These are phyloP conservation scores for Pestalotiopsis sp. DNA, from an alignment of 2,329 filamentous ascomycete species.

Conservation along the genomic window DNA sequence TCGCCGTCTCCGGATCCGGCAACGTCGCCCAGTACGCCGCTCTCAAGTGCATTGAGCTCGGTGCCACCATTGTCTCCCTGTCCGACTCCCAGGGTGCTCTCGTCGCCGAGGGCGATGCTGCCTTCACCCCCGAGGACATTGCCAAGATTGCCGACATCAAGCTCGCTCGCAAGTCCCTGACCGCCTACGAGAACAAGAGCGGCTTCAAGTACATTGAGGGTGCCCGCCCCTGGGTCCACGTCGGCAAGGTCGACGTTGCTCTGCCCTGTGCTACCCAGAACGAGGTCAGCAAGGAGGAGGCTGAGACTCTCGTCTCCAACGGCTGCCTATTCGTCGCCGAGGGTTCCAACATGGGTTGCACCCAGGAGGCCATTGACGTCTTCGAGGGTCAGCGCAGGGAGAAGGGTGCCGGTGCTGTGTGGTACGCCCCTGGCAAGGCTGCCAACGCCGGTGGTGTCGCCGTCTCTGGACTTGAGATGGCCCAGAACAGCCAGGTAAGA, in stretches of 20 bases:
- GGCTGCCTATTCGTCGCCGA: constrained; percentile 89
- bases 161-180: constrained; percentile 81
- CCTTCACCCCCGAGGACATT: constrained; percentile 81
- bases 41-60: constrained; percentile 94
- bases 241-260: constrained; percentile 86
- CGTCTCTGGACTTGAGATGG: constrained; percentile 98
- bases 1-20: constrained; percentile 93
- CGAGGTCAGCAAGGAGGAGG: constrained; percentile 92
- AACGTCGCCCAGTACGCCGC: constrained; percentile 98
- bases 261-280: constrained; percentile 96
- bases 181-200: constrained; percentile 64
- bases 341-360: constrained; percentile 99
- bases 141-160: constrained; percentile 81
- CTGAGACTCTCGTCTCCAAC: constrained; percentile 74
- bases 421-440: constrained; percentile 97
- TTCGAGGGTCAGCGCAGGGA: constrained; percentile 81
- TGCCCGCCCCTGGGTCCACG: constrained; percentile 88
- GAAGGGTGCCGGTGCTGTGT: constrained; percentile 73
- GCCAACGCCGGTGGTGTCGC: constrained; percentile 97
- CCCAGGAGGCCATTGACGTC: constrained; percentile 88
- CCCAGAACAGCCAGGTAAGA: constrained; percentile 77
- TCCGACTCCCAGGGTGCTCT: constrained; percentile 90
- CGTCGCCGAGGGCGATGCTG: constrained; percentile 70
- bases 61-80: constrained; percentile 87
- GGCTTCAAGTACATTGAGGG: constrained; percentile 84